Evolutionary conservation across 1,284 basidiomycete species (phyloP), one percentile per base, ranked within the genome.

Genomic region (Ceratobasidium sp.): DNA sequence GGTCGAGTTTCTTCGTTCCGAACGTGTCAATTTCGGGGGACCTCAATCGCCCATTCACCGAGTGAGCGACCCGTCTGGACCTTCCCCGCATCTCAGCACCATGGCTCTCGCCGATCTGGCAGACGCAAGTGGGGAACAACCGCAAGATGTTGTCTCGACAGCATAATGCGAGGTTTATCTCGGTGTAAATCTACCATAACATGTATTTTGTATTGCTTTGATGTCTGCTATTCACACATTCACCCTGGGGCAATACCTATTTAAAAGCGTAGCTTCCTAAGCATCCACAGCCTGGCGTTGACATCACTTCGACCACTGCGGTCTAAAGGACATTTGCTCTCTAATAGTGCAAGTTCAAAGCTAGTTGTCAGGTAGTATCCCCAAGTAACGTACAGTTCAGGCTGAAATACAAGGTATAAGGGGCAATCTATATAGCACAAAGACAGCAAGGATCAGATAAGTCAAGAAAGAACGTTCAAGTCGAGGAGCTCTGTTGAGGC

Each of bases 1-100:
- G 75, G 74, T 76, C 7, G 75, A 76, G 30, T 57, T 62, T 28
- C 52, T 76, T 21, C 49, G 73, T n/a, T 58, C 54, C 11, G 67
- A 71, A 35, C 54, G 67, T 16, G 67, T 71, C 44, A 71, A 71
- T 52, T 71, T 49, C 55, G 67, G 67, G 28, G 67, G 54, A 16
- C 38, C 44, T 30, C 67, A 59, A 23, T 71, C 67, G 18, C 67
- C 67, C 18, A 44, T 26, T 4, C 67, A 71, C 18, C 67, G 55
- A 16, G 55, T 71, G 50, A 57, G 47, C 50, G 67, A 71, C 26
- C 67, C 58, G 41, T 46, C 50, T 32, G 67, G 67, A 11, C 55
- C 67, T 18, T 71, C 67, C 13, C 67, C 67, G 18, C 54, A 46
- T 14, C 47, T 71, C 16, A 58, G 38, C 43, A 38, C 67, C 8